Evolutionary conservation across 1,139 yeast genomes (phyloP), one percentile per base, ranked within the genome.

Genomic region (Yueomyces sp.): DNA sequence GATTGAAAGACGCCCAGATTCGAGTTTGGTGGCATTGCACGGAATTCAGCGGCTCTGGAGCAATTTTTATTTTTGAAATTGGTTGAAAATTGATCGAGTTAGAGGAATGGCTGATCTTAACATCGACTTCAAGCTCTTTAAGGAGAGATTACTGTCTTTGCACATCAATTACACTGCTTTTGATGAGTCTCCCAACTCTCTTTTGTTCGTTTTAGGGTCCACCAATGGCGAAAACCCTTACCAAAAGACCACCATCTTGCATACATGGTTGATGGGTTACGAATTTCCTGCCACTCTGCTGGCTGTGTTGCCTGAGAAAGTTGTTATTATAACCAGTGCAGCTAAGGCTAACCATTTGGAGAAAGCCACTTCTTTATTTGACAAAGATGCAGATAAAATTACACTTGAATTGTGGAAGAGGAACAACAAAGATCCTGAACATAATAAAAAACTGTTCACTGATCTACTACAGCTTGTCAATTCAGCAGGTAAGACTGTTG

Each of bases 251-350:
- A 81, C 95, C 0, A 83, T 84, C 41, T 65, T 89, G 40, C 97
- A 89, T 60, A 82, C 82, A 41, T 91, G 97, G 97, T 68, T 91
- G 46, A 68, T 91, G 46, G 96, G 97, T 4, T 91, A 89, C 60
- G 97, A 93, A 60, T 89, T 91, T 58, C 94, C 95, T 27, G 93
- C 94, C 45, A 87, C 97, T 1, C 80, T 79, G 38, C 65, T 91
- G 46, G 77, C 73, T 42, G 67, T 89, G 47, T 75, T 84, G 4
- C 71, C 73, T 44, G 74, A 74, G 39, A 77, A 76, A 53, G 68
- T 80, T 41, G 65, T 77, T 12, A 69, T 91, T 46, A 72, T 89
- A 46, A 89, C 97, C 0, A 80, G 93, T 35, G 81, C 79, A 42
- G 86, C 87, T n/a, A 89, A 89, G 56, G 87, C 95, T 41, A 84